Conservation (phyloP, 2,329 filamentous ascomycete genomes). For the Xylogone sp. region DNA sequence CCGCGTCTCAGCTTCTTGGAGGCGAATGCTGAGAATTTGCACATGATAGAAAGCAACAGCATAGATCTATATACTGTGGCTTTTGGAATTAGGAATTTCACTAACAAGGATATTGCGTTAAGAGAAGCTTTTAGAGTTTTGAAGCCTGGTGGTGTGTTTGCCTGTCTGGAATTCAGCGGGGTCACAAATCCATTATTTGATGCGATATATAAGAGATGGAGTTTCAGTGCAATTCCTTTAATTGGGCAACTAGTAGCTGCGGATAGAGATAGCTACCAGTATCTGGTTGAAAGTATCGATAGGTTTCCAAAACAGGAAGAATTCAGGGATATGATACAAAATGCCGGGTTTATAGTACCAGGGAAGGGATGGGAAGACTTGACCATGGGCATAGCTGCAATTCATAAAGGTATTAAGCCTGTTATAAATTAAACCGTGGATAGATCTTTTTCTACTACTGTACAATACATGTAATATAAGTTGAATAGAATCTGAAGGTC, state of each 20-base stretch:
- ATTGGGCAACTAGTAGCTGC: slow-evolving; percentile 94
- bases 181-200: slow-evolving; percentile 77
- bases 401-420: slow-evolving; percentile 95
- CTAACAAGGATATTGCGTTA: slow-evolving; percentile 80
- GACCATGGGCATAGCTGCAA: slow-evolving; percentile 88
- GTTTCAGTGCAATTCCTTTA: slow-evolving; percentile 87
- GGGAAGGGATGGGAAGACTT: slow-evolving; percentile 85
- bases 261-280: slow-evolving; percentile 95
- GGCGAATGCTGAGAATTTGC: slow-evolving; percentile 81
- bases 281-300: slow-evolving; percentile 97
- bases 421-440: slow-evolving; percentile 13
- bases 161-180: slow-evolving; percentile 87
- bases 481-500: background rate
- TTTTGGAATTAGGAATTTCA: slow-evolving; percentile 97
- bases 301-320: slow-evolving; percentile 81
- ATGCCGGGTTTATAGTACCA: slow-evolving; percentile 81
- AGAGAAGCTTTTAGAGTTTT: slow-evolving; percentile 82
- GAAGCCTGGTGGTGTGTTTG: slow-evolving; percentile 92
- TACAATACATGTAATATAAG: slow-evolving; percentile 6
- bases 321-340: slow-evolving; percentile 78
- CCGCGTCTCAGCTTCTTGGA: slow-evolving; percentile 71
- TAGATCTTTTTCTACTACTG: slow-evolving; percentile 5
- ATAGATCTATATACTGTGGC: slow-evolving; percentile 96
- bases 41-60: slow-evolving; percentile 61
- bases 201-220: slow-evolving; percentile 90